Evolutionary conservation across 805 yeast species (phyloP).

Genomic region (Wickerhamiella occidentalis): DNA sequence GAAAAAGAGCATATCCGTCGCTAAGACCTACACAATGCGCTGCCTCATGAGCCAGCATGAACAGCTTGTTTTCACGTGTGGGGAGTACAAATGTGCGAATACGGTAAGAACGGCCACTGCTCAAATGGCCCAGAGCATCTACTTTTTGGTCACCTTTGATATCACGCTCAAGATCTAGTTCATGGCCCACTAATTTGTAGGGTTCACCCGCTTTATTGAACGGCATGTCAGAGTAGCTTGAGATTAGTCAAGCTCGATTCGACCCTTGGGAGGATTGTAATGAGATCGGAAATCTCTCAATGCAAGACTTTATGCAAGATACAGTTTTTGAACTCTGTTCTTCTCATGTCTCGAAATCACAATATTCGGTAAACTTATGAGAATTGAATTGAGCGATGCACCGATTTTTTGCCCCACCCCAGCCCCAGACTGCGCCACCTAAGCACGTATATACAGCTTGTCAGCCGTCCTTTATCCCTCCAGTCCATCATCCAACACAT

Average conservation of each 20-base stretch:
- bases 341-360: no score
- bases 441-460: no score
- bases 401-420: no score
- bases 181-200: slow-evolving; percentile 55
- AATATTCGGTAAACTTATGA: no score
- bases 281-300: no score
- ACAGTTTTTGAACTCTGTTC: no score
- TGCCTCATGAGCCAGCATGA: slow-evolving; percentile 91
- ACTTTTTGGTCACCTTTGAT: slow-evolving; percentile 68
- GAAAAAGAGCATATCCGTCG: slow-evolving; percentile 80
- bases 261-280: no score
- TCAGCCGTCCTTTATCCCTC: no score
- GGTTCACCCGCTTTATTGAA: slow-evolving; percentile 61
- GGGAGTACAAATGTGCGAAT: slow-evolving; percentile 33
- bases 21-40: slow-evolving; percentile 91
- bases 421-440: no score
- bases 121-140: slow-evolving; percentile 49
- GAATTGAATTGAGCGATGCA: no score
- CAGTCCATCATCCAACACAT: not conserved
- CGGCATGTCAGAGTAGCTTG: slow-evolving; percentile 24
- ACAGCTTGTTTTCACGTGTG: slow-evolving; percentile 58
- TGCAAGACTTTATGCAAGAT: no score
- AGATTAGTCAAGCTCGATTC: no score
- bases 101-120: slow-evolving; percentile 63
- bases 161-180: slow-evolving; percentile 65